These are phyloP conservation scores for Wolfiporia cocos DNA, from an alignment of 1,284 basidiomycete species.

Conservation along the genomic window DNA sequence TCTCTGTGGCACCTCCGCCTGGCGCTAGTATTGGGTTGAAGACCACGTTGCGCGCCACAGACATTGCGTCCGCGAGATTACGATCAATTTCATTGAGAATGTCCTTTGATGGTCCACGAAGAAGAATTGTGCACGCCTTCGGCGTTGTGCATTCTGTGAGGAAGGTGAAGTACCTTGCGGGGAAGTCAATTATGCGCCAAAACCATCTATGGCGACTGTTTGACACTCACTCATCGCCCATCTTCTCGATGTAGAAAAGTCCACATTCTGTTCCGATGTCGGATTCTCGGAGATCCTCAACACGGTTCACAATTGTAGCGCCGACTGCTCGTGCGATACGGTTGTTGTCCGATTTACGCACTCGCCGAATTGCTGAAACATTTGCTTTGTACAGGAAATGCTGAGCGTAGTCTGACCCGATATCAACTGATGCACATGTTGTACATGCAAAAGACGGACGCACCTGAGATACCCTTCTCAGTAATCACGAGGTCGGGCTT, in stretches of 20 bases:
- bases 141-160: slow-evolving; percentile 88
- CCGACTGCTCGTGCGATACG: slow-evolving; percentile 94
- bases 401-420: slow-evolving; percentile 78
- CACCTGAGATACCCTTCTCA: slow-evolving; percentile 96
- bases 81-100: slow-evolving; percentile 98
- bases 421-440: slow-evolving; percentile 1
- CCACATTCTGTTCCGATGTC: slow-evolving; percentile 94
- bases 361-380: slow-evolving; percentile 89
- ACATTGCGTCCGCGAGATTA: slow-evolving; percentile 97
- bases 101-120: slow-evolving; percentile 98
- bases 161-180: slow-evolving; percentile 88
- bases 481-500: slow-evolving; percentile 96
- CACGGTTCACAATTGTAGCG: slow-evolving; percentile 94
- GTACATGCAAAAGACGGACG: slow-evolving; percentile 15
- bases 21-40: slow-evolving; percentile 92
- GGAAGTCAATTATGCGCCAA: slow-evolving; percentile 1
- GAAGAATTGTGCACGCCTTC: slow-evolving; percentile 96
- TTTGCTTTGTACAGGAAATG: slow-evolving; percentile 88
- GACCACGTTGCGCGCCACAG: slow-evolving; percentile 93
- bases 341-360: slow-evolving; percentile 99
- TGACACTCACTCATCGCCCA: slow-evolving; percentile 89
- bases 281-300: slow-evolving; percentile 89
- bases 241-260: slow-evolving; percentile 93
- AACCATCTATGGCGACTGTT: background rate
- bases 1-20: slow-evolving; percentile 96